Evolutionary conservation across 768 basidiomycete species (phyloP).

Genomic region (Krasilnikovozyma curviuscula): DNA sequence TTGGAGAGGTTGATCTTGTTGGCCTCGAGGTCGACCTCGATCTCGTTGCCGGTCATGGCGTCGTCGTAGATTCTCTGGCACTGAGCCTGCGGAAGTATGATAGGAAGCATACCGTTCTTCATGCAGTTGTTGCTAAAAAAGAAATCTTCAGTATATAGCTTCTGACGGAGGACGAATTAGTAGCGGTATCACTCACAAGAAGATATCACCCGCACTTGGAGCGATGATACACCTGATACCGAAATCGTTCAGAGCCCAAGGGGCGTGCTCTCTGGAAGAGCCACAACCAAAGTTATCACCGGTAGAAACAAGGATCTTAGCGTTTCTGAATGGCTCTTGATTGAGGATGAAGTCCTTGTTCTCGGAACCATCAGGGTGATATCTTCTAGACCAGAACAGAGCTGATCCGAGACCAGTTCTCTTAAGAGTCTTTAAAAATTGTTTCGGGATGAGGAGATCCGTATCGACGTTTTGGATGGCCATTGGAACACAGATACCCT

Average conservation of each 20-base stretch:
- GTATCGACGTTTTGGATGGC: conserved; percentile 53
- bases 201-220: conserved; percentile 78
- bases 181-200: conserved; percentile 29
- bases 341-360: conserved; percentile 68
- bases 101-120: conserved; percentile 84
- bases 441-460: conserved; percentile 85
- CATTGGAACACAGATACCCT: conserved; percentile 60
- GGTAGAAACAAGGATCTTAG: conserved; percentile 63
- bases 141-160: not conserved
- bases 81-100: conserved; percentile 47
- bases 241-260: conserved; percentile 58
- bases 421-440: conserved; percentile 80
- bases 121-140: conserved; percentile 39
- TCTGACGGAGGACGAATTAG: conserved; percentile 6
- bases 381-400: conserved; percentile 62
- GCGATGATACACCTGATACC: conserved; percentile 75
- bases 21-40: conserved; percentile 71
- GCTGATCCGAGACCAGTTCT: conserved; percentile 69
- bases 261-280: conserved; percentile 76
- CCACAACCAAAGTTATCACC: conserved; percentile 83
- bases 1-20: conserved; percentile 48
- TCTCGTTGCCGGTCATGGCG: conserved; percentile 49
- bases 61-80: conserved; percentile 57
- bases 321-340: conserved; percentile 49
- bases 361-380: conserved; percentile 52